Evolutionary conservation across 768 basidiomycete genomes (phyloP), one percentile per base, ranked within the genome.

Genomic region (Amanita jacksonii): DNA sequence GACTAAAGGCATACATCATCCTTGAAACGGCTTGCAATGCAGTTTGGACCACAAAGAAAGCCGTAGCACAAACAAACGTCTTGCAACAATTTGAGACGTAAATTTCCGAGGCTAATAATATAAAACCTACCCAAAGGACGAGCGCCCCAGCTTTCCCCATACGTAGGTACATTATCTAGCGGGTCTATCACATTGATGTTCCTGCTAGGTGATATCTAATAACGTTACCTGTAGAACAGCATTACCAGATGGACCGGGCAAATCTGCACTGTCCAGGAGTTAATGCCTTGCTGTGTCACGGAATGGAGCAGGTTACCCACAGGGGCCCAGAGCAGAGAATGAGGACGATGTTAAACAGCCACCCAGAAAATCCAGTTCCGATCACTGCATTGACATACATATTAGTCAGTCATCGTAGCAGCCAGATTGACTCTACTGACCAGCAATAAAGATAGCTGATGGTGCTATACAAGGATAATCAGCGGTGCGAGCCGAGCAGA

Each of bases 341-440:
- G 23, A 90, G 61, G 4, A 89, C 81, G 50, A 94, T 85, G 61
- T 92, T 94, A 48, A 91, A 70, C 7, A 92, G 54, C 88, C 88
- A 91, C 25, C 88, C 87, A 49, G 88, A 70, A 35, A 83, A 62
- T 43, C 82, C 82, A 3, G 83, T 85, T 4, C 84, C 83, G 45
- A 86, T 65, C 22, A 86, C 85, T 77, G 45, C 9, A 32, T 27
- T 28, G 22, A 45, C 16, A 12, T 20, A n/a, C n/a, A n/a, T 9
- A 41, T 24, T 35, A 33, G n/a, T 34, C 24, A 25, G n/a, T n/a
- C 34, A n/a, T 38, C 20, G 3, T 15, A 28, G 12, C 3, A 16
- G 3, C 13, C 1, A 8, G 7, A 23, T n/a, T 36, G 15, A 27
- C 24, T 18, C 20, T 37, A 47, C 64, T 52, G 39, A 65, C 66